Percentiles rank a stretch among this genome's conserved stretches.
These are phyloP conservation scores for Dryadomyces sulphureus DNA, from an alignment of 2,329 filamentous ascomycete species.

Conservation along the genomic window DNA sequence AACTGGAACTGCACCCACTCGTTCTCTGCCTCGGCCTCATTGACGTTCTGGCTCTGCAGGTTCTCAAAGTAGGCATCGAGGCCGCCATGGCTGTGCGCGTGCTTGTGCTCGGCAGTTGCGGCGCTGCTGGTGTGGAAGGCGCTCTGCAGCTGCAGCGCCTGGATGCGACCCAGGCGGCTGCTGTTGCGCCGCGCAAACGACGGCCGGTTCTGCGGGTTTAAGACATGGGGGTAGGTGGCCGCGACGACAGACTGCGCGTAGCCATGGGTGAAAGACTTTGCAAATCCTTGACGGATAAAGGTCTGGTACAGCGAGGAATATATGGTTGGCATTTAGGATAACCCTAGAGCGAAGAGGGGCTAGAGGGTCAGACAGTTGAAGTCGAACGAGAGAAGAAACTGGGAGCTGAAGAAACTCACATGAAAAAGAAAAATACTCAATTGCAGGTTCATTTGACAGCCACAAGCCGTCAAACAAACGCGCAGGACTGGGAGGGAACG, in stretches of 20 bases:
- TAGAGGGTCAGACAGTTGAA: constrained; percentile 16
- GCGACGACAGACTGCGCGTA: constrained; percentile 97
- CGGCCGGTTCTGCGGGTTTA: constrained; percentile 56
- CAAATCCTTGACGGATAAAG: constrained; percentile 94
- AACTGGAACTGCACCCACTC: constrained; percentile 92
- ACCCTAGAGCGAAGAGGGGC: constrained; percentile 44
- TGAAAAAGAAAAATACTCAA: constrained; percentile 43
- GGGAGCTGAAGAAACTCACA: constrained; percentile 33
- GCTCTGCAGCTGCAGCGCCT: constrained; percentile 56
- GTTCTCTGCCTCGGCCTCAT: constrained; percentile 49
- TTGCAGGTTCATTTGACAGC: constrained; percentile 99
- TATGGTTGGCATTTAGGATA: constrained; percentile 80
- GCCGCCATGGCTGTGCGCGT: constrained; percentile 40
- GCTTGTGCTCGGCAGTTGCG: constrained; percentile 41
- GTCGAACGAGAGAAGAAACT: background rate
- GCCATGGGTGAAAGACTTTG: constrained; percentile 93
- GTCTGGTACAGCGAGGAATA: constrained; percentile 55
- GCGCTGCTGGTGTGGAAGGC: constrained; percentile 56
- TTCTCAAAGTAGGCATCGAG: constrained; percentile 87
- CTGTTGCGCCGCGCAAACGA: constrained; percentile 45
- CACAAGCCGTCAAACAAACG: constrained; percentile 76
- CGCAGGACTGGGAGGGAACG: constrained; percentile 36
- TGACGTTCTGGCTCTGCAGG: constrained; percentile 61
- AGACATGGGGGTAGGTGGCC: constrained; percentile 67
- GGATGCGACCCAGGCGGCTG: constrained; percentile 37